These are phyloP conservation scores for Starmera quercuum DNA, from an alignment of 805 yeast genomes.

Conservation along the genomic window DNA sequence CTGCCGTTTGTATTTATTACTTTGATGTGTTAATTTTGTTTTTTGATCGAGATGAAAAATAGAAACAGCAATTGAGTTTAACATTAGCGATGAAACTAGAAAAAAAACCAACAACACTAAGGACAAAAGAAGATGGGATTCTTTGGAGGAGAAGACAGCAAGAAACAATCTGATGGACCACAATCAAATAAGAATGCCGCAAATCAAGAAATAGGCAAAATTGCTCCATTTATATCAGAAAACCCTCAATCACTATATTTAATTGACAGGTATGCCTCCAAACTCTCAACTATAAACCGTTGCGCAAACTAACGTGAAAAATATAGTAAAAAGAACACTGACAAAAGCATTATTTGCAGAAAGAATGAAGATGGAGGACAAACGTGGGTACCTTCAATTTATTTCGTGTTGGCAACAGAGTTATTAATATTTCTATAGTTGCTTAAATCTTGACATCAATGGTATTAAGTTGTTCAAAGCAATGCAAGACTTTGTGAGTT, in stretches of 20 bases:
- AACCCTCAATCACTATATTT: constrained; percentile 11
- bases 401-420: too few relatives aligned
- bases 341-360: constrained; percentile 38
- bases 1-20: too few relatives aligned
- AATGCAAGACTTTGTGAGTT: constrained; percentile 34
- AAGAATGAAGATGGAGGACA: constrained; percentile 35
- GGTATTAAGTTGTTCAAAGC: constrained; percentile 36
- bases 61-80: too few relatives aligned
- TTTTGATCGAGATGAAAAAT: too few relatives aligned
- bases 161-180: too few relatives aligned
- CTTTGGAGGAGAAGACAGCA: too few relatives aligned
- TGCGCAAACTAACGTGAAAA: not conserved
- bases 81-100: too few relatives aligned
- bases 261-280: constrained; percentile 17
- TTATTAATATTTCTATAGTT: constrained; percentile 20
- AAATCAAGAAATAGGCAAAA: not conserved
- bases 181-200: constrained; percentile 5
- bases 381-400: constrained; percentile 13
- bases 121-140: too few relatives aligned
- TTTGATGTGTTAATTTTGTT: too few relatives aligned
- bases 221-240: constrained; percentile 7
- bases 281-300: not conserved
- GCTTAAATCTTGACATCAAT: constrained; percentile 33
- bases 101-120: too few relatives aligned
- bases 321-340: constrained; percentile 9